Base-by-base conservation (phyloP, 768 basidiomycete genomes). In the Neoboletus subvelutipes region DNA sequence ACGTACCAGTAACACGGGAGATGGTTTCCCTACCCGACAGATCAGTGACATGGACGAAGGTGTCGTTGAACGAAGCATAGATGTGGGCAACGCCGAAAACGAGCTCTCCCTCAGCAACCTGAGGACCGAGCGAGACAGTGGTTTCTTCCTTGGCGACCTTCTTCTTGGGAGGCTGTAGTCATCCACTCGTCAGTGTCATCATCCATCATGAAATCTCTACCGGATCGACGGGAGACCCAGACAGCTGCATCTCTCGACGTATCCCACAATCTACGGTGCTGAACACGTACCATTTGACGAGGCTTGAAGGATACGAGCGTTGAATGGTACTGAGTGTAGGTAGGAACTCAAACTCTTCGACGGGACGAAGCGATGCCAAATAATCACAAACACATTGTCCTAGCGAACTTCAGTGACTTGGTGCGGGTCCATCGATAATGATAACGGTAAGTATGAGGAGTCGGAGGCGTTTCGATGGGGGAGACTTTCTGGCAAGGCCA, bases 61-160 rank as follows among this genome's bases (percentile, higher is more conserved):
- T 99, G 72, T 99, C 97, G 78, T 99, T 99, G 86, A 99, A 99
- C 56, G 94, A 96, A 40, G 97, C 96, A 68, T 90, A 98, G 79
- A 98, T 98, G 81, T 96, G 96, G 12, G 97, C 97, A 59, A 98
- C 94, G 64, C 96, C 96, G 71, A 96, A 98, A 42, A 98, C 96
- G 69, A 90, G 86, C 77, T 98, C 94, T 71, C 96, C 94, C 74
- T 97, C 94, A 59, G 88, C 88, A 67, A 95, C 92, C 73, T 98
- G 90, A 67, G 95, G 96, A 63, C 96, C 95, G 75, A 97, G 92
- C 52, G 88, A 87, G 71, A 94, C 92, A 64, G 90, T 83, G 71
- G 82, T 84, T 71, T 92, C 89, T 75, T 92, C 90, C 74, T 85
- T 86, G 62, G 80, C 81, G 60, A 78, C 86, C 77, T 88, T 91